These are phyloP conservation scores for Solanum medicagineum DNA, from an alignment of 257 asterid species.

Conservation along the genomic window DNA sequence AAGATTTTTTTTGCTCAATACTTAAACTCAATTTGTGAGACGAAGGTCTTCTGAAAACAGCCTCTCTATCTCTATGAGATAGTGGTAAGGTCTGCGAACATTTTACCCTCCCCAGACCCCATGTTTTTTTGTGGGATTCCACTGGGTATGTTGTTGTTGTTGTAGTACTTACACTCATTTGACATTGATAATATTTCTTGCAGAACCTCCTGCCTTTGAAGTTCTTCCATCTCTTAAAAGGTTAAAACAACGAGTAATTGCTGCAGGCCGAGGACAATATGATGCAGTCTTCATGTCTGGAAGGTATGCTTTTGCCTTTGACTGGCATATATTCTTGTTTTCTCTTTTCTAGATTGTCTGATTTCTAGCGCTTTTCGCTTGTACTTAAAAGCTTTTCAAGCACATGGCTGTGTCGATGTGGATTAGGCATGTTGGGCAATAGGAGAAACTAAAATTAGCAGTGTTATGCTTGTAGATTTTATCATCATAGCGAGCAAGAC, in stretches of 20 bases:
- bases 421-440: background rate
- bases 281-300: slow-evolving; percentile 96
- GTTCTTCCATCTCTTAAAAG: slow-evolving; percentile 83
- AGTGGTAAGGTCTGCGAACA: too few relatives aligned
- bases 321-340: background rate
- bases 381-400: background rate
- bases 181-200: slow-evolving; percentile 2
- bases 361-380: background rate
- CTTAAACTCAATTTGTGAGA: too few relatives aligned
- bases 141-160: too few relatives aligned
- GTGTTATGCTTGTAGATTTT: background rate
- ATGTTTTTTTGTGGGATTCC: too few relatives aligned
- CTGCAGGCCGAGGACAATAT: slow-evolving; percentile 83
- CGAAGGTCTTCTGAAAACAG: too few relatives aligned
- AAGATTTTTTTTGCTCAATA: background rate
- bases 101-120: too few relatives aligned
- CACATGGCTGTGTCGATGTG: background rate
- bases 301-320: slow-evolving; percentile 29
- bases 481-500: background rate
- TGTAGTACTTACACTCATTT: background rate
- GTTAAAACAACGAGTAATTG: slow-evolving; percentile 63
- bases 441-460: background rate
- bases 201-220: slow-evolving; percentile 91
- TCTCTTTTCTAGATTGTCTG: background rate
- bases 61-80: too few relatives aligned